Percentiles rank a stretch among this genome's conserved stretches.
These are phyloP conservation scores for Kokia cookei DNA, from an alignment of 441 rosid genomes.

Conservation along the genomic window DNA sequence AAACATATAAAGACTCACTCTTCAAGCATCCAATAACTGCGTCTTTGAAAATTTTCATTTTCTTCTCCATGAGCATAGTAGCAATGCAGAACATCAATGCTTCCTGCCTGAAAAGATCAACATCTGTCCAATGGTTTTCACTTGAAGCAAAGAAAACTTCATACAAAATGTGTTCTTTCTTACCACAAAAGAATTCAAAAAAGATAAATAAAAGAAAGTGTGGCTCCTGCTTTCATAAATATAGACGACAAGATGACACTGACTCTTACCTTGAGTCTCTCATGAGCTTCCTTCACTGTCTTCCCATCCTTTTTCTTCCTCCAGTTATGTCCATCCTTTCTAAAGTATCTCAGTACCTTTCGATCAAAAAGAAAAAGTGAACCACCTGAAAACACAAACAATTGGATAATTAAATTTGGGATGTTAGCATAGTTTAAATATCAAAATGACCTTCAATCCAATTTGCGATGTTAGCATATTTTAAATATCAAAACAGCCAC, in stretches of 20 bases:
- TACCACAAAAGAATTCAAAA: not conserved
- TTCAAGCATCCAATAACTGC: constrained; percentile 98
- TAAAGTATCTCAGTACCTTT: constrained; percentile 85
- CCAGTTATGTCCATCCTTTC: constrained; percentile 98
- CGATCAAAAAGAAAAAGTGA: constrained; percentile 92
- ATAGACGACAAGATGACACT: not conserved
- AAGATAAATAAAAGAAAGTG: not conserved
- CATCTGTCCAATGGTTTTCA: not conserved
- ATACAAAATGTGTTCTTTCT: not conserved
- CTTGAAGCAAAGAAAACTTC: not conserved
- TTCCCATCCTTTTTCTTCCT: constrained; percentile 97
- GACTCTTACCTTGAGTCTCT: constrained; percentile 79
- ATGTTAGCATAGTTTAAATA: not conserved
- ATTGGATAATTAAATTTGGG: constrained; percentile 3
- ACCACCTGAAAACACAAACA: constrained; percentile 54
- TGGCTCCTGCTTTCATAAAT: not conserved
- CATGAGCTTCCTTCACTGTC: constrained; percentile 95
- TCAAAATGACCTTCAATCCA: not conserved
- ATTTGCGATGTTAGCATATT: not conserved
- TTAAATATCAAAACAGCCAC: not conserved
- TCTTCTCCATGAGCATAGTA: constrained; percentile 98
- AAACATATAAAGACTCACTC: constrained; percentile 50
- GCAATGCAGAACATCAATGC: constrained; percentile 87
- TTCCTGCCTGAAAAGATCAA: constrained; percentile 62
- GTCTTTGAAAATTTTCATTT: constrained; percentile 81